Base-by-base conservation (phyloP, 139 green algal species). In the Haematococcus lacustris region DNA sequence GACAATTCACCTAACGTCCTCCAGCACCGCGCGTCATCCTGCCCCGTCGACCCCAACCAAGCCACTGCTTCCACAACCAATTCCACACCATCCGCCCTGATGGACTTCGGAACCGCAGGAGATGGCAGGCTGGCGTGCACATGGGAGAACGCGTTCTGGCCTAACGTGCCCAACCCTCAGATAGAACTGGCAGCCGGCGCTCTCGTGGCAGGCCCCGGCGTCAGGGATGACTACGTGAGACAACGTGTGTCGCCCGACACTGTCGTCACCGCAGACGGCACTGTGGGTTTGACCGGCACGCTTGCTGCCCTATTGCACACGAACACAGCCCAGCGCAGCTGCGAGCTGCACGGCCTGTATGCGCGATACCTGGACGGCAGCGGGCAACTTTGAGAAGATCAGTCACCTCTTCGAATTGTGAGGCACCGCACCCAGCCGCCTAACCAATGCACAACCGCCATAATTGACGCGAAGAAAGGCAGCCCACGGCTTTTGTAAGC, bases 21-120 rank as follows among this genome's bases (percentile, higher is more conserved):
- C 25, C 72, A 77, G 50, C 72, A 77, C 37, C 62, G 63, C n/a
- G 63, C 63, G 2, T 77, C 72, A 1, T 77, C 72, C 33, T 69
- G 63, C 63, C 63, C 63, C 51, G 71, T 30, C 23, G 32, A 9
- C 37, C 26, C 34, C 40, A 64, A 64, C 53, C 23, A 26, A 21
- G 33, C 53, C 53, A 26, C 21, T 4, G 43, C 17, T 53, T n/a
- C n/a, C n/a, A n/a, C n/a, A n/a, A n/a, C n/a, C n/a, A n/a, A n/a
- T n/a, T n/a, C n/a, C n/a, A n/a, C n/a, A n/a, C n/a, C n/a, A 3
- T 39, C 30, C 51, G 6, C 13, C 40, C 9, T 17, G 43, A 9
- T 53, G 59, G 59, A 9, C 59, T 30, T 47, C 62, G 62, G 35
- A 13, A 47, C 9, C 33, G 34, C 7, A n/a, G n/a, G n/a, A n/a